Conservation (phyloP, 208 protist species). For the Trypanosoma theileri region DNA sequence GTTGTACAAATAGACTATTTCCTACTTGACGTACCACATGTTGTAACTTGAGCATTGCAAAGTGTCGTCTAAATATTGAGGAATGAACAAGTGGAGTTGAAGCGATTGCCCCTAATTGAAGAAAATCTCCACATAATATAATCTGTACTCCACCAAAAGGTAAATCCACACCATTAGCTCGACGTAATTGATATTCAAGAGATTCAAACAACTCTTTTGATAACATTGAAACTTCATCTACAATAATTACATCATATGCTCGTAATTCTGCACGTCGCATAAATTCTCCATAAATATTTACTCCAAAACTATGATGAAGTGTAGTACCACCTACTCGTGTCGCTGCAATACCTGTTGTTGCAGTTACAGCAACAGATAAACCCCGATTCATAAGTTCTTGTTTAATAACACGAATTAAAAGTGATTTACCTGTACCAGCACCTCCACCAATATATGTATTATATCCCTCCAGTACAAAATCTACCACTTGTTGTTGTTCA, state of each 20-base stretch:
- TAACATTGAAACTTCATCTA: constrained; percentile 93
- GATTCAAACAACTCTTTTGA: constrained; percentile 76
- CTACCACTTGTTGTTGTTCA: constrained; percentile 78
- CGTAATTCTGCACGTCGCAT: constrained; percentile 60
- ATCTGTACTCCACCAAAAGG: constrained; percentile 92
- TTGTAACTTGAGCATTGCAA: constrained; percentile 81
- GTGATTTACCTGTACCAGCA: constrained; percentile 88
- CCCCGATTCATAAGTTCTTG: constrained; percentile 59
- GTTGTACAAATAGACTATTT: constrained; percentile 48
- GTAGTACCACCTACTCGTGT: constrained; percentile 80
- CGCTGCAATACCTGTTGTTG: constrained; percentile 83
- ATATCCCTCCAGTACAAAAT: constrained; percentile 72
- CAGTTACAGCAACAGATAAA: constrained; percentile 76
- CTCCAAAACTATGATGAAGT: constrained; percentile 87
- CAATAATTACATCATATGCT: constrained; percentile 88
- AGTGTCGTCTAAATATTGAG: constrained; percentile 68
- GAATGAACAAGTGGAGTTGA: constrained; percentile 63
- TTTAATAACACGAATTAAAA: constrained; percentile 80
- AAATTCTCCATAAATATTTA: constrained; percentile 77
- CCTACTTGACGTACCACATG: constrained; percentile 57
- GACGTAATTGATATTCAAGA: constrained; percentile 73
- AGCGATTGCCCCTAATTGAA: constrained; percentile 84
- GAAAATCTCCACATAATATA: constrained; percentile 92
- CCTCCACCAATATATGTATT: constrained; percentile 88
- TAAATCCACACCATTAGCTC: constrained; percentile 71